Conservation (phyloP, 2,329 filamentous ascomycete species). For the Beauveria medogensis region DNA sequence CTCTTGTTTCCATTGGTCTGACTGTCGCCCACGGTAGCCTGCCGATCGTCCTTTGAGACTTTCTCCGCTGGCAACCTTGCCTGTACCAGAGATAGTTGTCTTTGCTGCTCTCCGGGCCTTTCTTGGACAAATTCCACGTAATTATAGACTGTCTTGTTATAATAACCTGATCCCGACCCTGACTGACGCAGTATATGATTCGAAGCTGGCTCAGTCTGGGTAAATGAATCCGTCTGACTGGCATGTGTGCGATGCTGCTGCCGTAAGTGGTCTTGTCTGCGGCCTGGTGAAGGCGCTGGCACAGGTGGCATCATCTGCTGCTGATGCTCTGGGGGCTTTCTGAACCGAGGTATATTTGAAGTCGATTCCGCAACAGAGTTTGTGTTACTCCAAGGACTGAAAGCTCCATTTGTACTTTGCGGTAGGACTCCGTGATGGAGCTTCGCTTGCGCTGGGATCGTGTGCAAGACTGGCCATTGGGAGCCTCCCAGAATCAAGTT, state of each 20-base stretch:
- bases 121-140: background rate
- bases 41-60: background rate
- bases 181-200: too few relatives aligned
- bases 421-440: too few relatives aligned
- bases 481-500: background rate
- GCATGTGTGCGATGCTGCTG: background rate
- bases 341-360: background rate
- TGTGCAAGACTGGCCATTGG: background rate
- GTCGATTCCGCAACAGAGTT: background rate
- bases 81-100: background rate
- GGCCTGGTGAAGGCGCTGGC: background rate
- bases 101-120: background rate
- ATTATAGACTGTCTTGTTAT: background rate
- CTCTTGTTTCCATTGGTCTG: background rate
- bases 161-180: background rate
- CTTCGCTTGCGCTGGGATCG: background rate
- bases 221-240: background rate
- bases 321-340: background rate
- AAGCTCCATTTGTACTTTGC: too few relatives aligned
- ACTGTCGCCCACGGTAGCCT: background rate
- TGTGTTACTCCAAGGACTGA: too few relatives aligned
- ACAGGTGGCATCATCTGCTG: background rate
- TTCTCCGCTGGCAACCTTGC: background rate
- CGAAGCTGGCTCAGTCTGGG: background rate
- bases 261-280: background rate